A percentile compares a stretch with the other conserved stretches of the same genome.
Conservation (phyloP, 371 early-diverging fungal genomes). For the Mortierella sp. region DNA sequence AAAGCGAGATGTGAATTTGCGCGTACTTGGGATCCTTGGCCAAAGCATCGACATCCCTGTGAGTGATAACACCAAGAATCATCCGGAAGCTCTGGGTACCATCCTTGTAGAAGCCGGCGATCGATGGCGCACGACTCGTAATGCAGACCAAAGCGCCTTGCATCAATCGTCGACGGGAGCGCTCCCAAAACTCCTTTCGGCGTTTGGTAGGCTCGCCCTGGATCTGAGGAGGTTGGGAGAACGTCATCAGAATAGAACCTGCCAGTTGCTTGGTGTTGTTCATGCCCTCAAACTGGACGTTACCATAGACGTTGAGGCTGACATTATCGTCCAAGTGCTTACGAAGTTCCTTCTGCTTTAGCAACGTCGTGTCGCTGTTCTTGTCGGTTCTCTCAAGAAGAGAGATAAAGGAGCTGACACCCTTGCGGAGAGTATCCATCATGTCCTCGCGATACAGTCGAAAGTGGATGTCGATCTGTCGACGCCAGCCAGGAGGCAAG, state of each 20-base stretch:
- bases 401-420: conserved; percentile 32
- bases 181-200: conserved; percentile 54
- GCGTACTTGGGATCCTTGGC: conserved; percentile 29
- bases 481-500: conserved; percentile 59
- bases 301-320: conserved; percentile 51
- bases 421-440: conserved; percentile 43
- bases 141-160: conserved; percentile 61
- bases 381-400: conserved; percentile 19
- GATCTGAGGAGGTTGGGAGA: conserved; percentile 38
- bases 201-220: neutral
- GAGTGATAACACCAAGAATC: conserved; percentile 58
- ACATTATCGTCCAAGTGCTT: conserved; percentile 34
- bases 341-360: conserved; percentile 37
- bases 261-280: conserved; percentile 21
- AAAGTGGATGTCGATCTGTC: conserved; percentile 68
- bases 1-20: conserved; percentile 43
- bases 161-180: conserved; percentile 52
- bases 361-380: conserved; percentile 19
- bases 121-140: conserved; percentile 27
- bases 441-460: conserved; percentile 69
- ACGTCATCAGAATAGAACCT: conserved; percentile 41
- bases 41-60: conserved; percentile 42
- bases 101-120: neutral
- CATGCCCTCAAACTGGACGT: conserved; percentile 48
- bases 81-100: conserved; percentile 22